Conservation (phyloP, 805 yeast genomes). For the Komagataella pseudopastoris region DNA sequence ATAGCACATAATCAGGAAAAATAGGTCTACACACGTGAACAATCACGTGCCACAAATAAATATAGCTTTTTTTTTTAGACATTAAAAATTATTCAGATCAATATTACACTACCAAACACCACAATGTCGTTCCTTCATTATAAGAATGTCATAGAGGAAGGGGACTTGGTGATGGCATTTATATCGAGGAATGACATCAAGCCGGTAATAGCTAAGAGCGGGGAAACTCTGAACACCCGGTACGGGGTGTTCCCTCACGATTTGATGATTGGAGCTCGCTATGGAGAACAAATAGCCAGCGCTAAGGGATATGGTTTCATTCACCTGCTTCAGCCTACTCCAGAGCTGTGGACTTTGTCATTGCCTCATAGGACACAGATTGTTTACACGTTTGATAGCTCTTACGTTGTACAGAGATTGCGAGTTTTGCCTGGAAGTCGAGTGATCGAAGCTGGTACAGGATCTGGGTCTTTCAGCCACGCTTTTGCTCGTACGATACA, state of each 20-base stretch:
- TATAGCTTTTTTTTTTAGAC: too few species aligned
- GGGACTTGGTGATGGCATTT: constrained; percentile 80
- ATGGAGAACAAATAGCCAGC: constrained; percentile 73
- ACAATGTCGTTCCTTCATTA: constrained; percentile 23
- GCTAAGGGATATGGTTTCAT: constrained; percentile 71
- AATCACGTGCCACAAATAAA: background rate
- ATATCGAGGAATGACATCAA: constrained; percentile 69
- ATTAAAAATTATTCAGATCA: background rate
- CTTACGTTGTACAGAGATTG: constrained; percentile 77
- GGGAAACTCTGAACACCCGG: constrained; percentile 63
- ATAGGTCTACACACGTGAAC: background rate
- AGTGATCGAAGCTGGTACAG: constrained; percentile 96
- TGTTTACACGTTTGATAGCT: constrained; percentile 90
- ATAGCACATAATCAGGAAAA: background rate
- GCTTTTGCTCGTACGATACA: constrained; percentile 75
- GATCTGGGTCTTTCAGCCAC: constrained; percentile 92
- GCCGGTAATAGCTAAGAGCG: constrained; percentile 50
- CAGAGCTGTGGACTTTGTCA: constrained; percentile 94
- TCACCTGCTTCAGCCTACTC: constrained; percentile 80
- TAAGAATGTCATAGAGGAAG: constrained; percentile 64
- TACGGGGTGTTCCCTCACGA: constrained; percentile 85
- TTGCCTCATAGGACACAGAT: constrained; percentile 96
- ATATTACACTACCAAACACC: background rate
- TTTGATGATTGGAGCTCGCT: constrained; percentile 66
- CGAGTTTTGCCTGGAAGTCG: constrained; percentile 58